phyloP scores from a whole-genome alignment of 2,329 filamentous ascomycete species.

The Pestalotiopsis fici region DNA sequence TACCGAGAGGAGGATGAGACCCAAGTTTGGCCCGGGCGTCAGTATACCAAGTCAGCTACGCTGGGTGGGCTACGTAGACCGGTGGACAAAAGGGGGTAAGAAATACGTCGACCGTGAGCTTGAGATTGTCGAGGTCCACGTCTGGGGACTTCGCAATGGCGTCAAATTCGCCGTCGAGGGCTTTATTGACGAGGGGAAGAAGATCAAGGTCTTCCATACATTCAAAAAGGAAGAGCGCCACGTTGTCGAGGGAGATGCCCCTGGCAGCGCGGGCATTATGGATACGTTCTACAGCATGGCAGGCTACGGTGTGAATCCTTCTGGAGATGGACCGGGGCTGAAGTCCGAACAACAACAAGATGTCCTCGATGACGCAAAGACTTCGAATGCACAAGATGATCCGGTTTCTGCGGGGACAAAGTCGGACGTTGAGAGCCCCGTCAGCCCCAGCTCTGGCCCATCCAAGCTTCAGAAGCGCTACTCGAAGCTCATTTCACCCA shows the following conservation, averaged over 20 bases:
- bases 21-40: conserved; percentile 84
- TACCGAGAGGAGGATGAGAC: conserved; percentile 85
- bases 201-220: conserved; percentile 80
- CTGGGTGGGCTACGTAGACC: conserved; percentile 85
- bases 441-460: not conserved
- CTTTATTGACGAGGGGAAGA: conserved; percentile 85
- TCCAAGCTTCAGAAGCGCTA: not conserved
- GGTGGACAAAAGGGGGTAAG: conserved; percentile 76
- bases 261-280: conserved; percentile 48
- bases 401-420: conserved; percentile 9
- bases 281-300: conserved; percentile 58
- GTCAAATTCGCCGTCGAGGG: conserved; percentile 87
- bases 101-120: conserved; percentile 80
- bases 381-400: conserved; percentile 12
- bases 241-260: conserved; percentile 60
- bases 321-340: conserved; percentile 1
- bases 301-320: conserved; percentile 27
- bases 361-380: conserved; percentile 35
- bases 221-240: conserved; percentile 75
- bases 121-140: conserved; percentile 85
- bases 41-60: conserved; percentile 91
- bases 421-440: conserved; percentile 6
- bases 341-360: conserved; percentile 30
- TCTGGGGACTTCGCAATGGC: conserved; percentile 84
- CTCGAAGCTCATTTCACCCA: conserved; percentile 8